Evolutionary conservation across 805 yeast species (phyloP), one percentile per base, ranked within the genome.

Genomic region (Hanseniaspora mollemarum): DNA sequence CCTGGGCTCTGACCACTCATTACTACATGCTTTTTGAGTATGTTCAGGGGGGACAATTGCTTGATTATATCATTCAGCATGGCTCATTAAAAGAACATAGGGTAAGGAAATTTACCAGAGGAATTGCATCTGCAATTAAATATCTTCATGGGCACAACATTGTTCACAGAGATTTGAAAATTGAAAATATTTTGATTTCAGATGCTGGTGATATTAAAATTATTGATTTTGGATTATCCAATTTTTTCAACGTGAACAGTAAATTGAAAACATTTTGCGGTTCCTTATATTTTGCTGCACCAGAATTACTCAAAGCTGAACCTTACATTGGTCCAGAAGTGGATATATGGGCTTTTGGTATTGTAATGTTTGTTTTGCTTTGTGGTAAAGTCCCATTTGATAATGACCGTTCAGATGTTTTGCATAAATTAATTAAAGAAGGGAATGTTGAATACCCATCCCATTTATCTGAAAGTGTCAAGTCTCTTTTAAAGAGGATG

Each of bases 301-400:
- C 99, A 0, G 99, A 92, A 65, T 72, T 92, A 57, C 71, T 92
- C 49, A 83, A 85, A 53, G 98, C 97, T 1, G 80, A 79, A 57
- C 96, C 96, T 1, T 92, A 92, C 60, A 72, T 76, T 33, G 99
- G 98, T 0, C 98, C 98, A 0, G 98, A 92, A 64, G 96, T 92
- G 43, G 98, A 92, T 65, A 81, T 92, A 18, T 92, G 98, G 98
- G 86, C 96, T 1, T 90, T 88, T 71, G 98, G 98, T 56, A 95
- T 92, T 29, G 97, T 92, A 0, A 68, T 92, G 46, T 92, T 87
- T 62, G 99, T 92, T 7, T 71, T 92, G 54, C 96, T 92, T 1
- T 88, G 96, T 64, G 99, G 99, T 51, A 88, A 87, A 64, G 97
- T 92, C 13, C 99, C 99, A 8, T 92, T 92, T 64, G 98, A 92